These are phyloP conservation scores for Ustilago nuda DNA, from an alignment of 1,284 basidiomycete genomes.

Conservation along the genomic window DNA sequence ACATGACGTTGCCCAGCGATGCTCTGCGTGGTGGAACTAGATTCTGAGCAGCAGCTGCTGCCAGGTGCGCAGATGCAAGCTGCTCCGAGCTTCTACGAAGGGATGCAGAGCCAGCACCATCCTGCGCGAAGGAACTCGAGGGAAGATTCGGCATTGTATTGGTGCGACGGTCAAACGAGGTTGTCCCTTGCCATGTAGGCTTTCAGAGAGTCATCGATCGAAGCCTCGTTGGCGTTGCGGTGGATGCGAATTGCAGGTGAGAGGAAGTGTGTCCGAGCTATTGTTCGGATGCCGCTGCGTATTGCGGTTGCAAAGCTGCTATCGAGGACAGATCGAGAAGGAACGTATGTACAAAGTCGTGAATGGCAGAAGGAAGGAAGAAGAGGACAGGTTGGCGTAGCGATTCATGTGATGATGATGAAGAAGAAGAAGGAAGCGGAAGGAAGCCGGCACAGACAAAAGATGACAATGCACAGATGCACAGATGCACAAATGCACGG, in stretches of 20 bases:
- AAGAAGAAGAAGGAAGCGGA: neutral
- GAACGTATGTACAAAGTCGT: neutral
- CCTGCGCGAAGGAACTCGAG: conserved; percentile 21
- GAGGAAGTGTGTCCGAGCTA: too few species aligned
- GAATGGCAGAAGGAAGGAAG: neutral
- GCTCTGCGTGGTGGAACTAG: conserved; percentile 25
- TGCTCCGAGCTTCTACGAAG: conserved; percentile 44
- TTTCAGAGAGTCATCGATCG: neutral
- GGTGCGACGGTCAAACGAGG: neutral
- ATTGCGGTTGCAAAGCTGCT: neutral
- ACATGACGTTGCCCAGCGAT: conserved; percentile 17
- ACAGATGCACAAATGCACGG: too few species aligned
- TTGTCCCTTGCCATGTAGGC: too few species aligned
- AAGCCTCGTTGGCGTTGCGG: neutral
- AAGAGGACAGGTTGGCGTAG: neutral
- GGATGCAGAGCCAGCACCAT: conserved; percentile 11
- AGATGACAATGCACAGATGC: neutral
- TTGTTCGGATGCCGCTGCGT: neutral
- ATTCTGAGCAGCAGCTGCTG: neutral
- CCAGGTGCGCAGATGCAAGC: conserved; percentile 4
- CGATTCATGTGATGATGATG: neutral
- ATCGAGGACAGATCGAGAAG: neutral
- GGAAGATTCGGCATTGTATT: conserved; percentile 39
- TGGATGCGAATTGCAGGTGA: neutral
- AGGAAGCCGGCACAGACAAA: neutral